Conservation (phyloP, 352 stramenopile genomes). For the Labyrinthula sp. region DNA sequence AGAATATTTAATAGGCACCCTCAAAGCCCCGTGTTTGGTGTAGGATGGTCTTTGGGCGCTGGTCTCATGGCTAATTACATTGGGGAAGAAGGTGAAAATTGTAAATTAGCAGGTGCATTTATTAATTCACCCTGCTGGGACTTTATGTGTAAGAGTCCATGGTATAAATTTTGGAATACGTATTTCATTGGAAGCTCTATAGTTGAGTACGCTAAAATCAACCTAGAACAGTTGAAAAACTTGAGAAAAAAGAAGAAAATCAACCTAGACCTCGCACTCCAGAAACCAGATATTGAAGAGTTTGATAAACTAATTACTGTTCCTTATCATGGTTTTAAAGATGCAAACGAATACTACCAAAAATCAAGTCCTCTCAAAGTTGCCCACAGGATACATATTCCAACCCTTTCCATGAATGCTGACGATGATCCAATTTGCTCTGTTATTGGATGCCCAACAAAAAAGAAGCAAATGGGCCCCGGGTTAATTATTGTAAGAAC, state of each 20-base stretch:
- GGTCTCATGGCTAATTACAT: slow-evolving; percentile 25
- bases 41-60: slow-evolving; percentile 23
- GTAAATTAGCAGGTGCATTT: slow-evolving; percentile 12
- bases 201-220: slow-evolving; percentile 12
- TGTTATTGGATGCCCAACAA: slow-evolving; percentile 3
- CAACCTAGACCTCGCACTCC: slow-evolving; percentile 13
- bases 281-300: slow-evolving; percentile 1
- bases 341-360: slow-evolving; percentile 23
- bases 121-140: slow-evolving; percentile 25
- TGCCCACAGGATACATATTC: slow-evolving; percentile 17
- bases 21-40: slow-evolving; percentile 14
- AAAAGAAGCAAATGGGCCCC: slow-evolving; percentile 15
- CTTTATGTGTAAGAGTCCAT: slow-evolving; percentile 11
- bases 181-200: slow-evolving; percentile 15
- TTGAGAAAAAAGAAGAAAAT: slow-evolving; percentile 12
- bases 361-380: slow-evolving; percentile 17
- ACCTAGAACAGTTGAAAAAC: slow-evolving; percentile 3
- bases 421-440: slow-evolving; percentile 26
- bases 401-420: slow-evolving; percentile 12
- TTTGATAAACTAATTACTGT: slow-evolving; percentile 14
- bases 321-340: slow-evolving; percentile 11
- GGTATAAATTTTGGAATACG: slow-evolving; percentile 23
- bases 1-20: slow-evolving; percentile 7
- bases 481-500: slow-evolving; percentile 18
- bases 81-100: slow-evolving; percentile 3